phyloP scores from a whole-genome alignment of 768 basidiomycete species.

The Steccherinum ochraceum region DNA sequence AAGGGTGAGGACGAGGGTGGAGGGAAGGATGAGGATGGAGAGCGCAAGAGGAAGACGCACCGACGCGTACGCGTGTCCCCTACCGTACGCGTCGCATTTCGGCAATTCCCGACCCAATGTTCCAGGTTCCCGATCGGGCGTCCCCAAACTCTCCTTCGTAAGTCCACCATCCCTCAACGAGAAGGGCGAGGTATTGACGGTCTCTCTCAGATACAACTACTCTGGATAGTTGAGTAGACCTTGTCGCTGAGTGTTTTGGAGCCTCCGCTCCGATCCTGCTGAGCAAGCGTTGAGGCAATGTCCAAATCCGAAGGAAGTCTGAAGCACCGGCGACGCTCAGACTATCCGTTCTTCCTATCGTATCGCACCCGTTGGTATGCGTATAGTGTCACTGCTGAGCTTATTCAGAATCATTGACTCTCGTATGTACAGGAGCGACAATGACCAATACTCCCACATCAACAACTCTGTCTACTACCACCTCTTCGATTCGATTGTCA shows the following conservation, averaged over 20 bases:
- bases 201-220: no score
- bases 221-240: no score
- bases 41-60: no score
- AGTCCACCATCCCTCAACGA: no score
- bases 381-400: background rate
- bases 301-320: background rate
- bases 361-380: conserved; percentile 69
- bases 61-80: conserved; percentile 6
- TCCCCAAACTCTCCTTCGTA: no score
- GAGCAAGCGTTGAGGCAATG: background rate
- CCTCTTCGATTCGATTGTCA: conserved; percentile 77
- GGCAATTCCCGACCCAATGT: conserved; percentile 6
- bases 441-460: conserved; percentile 79
- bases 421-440: conserved; percentile 64
- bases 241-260: no score
- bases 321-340: conserved; percentile 31
- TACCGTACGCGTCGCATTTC: conserved; percentile 13
- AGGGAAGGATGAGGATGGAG: background rate
- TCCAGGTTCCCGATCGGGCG: no score
- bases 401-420: background rate
- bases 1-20: conserved; percentile 1
- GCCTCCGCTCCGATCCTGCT: no score
- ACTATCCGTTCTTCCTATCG: conserved; percentile 54
- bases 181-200: no score
- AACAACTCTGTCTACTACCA: conserved; percentile 82